Base-by-base conservation (phyloP, 768 basidiomycete genomes). In the Fomitopsis pulvina region DNA sequence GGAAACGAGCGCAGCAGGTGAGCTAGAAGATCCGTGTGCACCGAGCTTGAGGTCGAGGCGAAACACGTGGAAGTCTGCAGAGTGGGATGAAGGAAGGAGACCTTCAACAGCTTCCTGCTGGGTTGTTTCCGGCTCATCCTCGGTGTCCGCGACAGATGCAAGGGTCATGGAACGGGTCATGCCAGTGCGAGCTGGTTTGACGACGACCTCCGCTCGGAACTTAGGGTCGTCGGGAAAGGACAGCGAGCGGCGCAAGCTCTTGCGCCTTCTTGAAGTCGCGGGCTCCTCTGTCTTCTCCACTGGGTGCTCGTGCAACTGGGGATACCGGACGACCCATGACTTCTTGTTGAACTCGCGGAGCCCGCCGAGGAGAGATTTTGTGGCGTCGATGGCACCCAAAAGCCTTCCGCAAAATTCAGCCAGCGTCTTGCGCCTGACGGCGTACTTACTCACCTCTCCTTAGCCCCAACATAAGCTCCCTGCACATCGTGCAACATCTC, bases 21-120 rank as follows among this genome's bases (percentile, higher is more conserved):
- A 74, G 29, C 80, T 77, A 0, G 75, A 71, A 6, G 85, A 78
- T 32, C 77, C 79, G 48, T 78, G 81, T 27, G 85, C 74, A 20
- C 93, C 93, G 41, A 97, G 83, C 63, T 91, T 91, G 60, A 98
- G 83, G 69, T 98, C 93, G 40, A 98, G 79, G 11, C 88, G 87
- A 53, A 97, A 81, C 46, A 97, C 85, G 53, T 86, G 81, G 66
- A 98, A 93, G 54, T 89, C 87, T 37, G 77, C 72, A 1, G 60
- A 57, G 24, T 67, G 74, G 24, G 69, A 65, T 1, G 69, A 63
- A 20, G 75, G 70, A 38, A 75, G 62, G 12, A 72, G 65, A 52
- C 55, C 64, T 21, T 64, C 61, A 7, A 45, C 54, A 32, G 58
- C 62, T 29, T 65, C 63, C 14, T 57, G 49, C 14, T 52, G 43